Evolutionary conservation across 352 stramenopile genomes (phyloP).

Genomic region (Phytopythium helicoides): DNA sequence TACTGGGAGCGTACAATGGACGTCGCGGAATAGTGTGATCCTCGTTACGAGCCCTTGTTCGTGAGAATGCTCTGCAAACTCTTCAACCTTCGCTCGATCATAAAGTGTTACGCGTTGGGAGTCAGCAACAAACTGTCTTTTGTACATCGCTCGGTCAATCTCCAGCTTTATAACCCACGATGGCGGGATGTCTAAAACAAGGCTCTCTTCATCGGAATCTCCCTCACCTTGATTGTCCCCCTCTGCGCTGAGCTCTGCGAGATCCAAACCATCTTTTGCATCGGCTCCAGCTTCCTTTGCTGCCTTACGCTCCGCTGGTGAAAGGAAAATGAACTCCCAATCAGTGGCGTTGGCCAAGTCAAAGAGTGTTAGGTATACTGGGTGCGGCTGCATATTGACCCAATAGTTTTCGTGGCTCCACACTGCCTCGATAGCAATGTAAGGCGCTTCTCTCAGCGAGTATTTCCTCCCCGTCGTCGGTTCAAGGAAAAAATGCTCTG

Average conservation of each 20-base stretch:
- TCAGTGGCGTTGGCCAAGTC: slow-evolving; percentile 82
- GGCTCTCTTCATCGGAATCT: slow-evolving; percentile 51
- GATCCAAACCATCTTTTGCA: slow-evolving; percentile 47
- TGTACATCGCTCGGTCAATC: slow-evolving; percentile 73
- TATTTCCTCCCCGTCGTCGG: slow-evolving; percentile 90
- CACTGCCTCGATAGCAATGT: slow-evolving; percentile 83
- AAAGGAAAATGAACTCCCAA: slow-evolving; percentile 93
- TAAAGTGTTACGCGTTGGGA: slow-evolving; percentile 90
- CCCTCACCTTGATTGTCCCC: slow-evolving; percentile 53
- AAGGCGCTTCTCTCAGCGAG: slow-evolving; percentile 72
- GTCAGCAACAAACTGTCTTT: slow-evolving; percentile 83
- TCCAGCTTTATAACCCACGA: slow-evolving; percentile 82
- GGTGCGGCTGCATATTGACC: slow-evolving; percentile 92
- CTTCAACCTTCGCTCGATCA: slow-evolving; percentile 88
- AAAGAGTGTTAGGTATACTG: slow-evolving; percentile 63
- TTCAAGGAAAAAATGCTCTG: slow-evolving; percentile 90
- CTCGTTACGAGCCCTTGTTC: slow-evolving; percentile 85
- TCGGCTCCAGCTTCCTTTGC: slow-evolving; percentile 42
- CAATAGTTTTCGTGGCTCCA: slow-evolving; percentile 96
- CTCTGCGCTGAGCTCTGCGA: slow-evolving; percentile 42
- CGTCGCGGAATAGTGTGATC: slow-evolving; percentile 85
- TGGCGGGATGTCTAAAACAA: slow-evolving; percentile 80
- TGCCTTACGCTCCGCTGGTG: slow-evolving; percentile 56
- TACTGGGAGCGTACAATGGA: slow-evolving; percentile 68
- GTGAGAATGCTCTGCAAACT: slow-evolving; percentile 90